phyloP scores from a whole-genome alignment of 2,329 filamentous ascomycete genomes.

The Zymoseptoria crescenta region DNA sequence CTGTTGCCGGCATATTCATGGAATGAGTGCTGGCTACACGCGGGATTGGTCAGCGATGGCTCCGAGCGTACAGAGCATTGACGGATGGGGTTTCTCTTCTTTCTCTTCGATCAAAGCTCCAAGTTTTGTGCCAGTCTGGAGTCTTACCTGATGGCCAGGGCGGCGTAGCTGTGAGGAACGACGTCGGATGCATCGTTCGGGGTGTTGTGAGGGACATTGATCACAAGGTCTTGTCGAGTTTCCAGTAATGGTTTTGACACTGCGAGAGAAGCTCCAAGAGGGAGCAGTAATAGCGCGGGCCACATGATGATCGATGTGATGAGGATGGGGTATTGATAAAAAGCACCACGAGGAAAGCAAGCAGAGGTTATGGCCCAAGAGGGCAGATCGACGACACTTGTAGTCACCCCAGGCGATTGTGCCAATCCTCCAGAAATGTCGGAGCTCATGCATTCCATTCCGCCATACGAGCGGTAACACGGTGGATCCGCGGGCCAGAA shows the following conservation, averaged over 20 bases:
- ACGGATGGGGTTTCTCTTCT: neutral
- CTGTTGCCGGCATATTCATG: conserved; percentile 12
- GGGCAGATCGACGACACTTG: neutral
- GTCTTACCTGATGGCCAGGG: neutral
- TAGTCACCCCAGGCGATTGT: neutral
- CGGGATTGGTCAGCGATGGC: neutral
- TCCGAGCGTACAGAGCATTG: neutral
- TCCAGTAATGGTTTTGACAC: conserved; percentile 3
- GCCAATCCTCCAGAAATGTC: neutral
- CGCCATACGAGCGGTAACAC: neutral
- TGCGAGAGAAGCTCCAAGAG: conserved; percentile 6
- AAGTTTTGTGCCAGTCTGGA: neutral
- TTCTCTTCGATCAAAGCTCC: neutral
- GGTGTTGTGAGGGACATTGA: conserved; percentile 1
- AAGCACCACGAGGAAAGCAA: neutral
- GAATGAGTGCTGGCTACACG: conserved; percentile 5
- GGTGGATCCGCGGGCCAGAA: neutral
- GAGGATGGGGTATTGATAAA: neutral
- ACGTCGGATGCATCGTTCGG: conserved; percentile 2
- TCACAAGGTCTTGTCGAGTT: neutral
- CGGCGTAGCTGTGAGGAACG: neutral
- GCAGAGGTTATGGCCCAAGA: neutral
- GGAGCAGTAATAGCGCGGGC: conserved; percentile 6
- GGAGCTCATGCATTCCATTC: neutral
- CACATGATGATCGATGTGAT: conserved; percentile 2